Evolutionary conservation across 2,329 filamentous ascomycete species (phyloP), one percentile per base, ranked within the genome.

Genomic region (Xylaria sp.): DNA sequence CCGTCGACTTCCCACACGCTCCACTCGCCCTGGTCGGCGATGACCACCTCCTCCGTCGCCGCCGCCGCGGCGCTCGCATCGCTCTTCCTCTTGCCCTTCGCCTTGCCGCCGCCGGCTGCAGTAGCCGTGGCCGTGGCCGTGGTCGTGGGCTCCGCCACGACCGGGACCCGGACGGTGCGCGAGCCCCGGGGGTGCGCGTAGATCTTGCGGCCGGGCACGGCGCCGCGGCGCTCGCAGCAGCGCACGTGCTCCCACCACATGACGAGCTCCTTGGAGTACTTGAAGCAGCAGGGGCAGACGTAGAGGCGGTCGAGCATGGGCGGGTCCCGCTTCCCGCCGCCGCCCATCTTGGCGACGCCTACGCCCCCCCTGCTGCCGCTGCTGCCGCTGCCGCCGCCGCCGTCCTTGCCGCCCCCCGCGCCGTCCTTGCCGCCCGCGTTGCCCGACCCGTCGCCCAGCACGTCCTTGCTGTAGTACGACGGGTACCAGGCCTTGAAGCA

Each of bases 1-100:
- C 94, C 94, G 69, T 99, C 94, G 7, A 97, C 86, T 72, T 96
- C 91, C 83, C 92, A 94, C 7, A 99, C 86, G 56, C 89, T 88
- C 80, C 92, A 95, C 63, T 89, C 87, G 44, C 87, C 89, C 60
- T 89, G 81, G 45, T 88, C 76, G 29, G n/a, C n/a, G n/a, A 74
- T 69, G 4, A 79, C 71, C n/a, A 74, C 65, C 51, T 78, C 74
- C 53, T 80, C 73, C 19, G 71, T 71, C 24, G 41, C 22, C 16
- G 20, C 17, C 24, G 69, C 64, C 21, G 64, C 69, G 2, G 71
- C 67, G 39, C 48, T 24, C 21, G 59, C 56, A 39, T 54, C 50
- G 7, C 59, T 67, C 19, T 68, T 64, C 17, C 69, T 65, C 50
- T 74, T 69, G 62, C 74, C 71, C 68, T 76, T 76, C 44, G 69